These are phyloP conservation scores for Yarrowia sp. DNA, from an alignment of 805 yeast species.

Conservation along the genomic window DNA sequence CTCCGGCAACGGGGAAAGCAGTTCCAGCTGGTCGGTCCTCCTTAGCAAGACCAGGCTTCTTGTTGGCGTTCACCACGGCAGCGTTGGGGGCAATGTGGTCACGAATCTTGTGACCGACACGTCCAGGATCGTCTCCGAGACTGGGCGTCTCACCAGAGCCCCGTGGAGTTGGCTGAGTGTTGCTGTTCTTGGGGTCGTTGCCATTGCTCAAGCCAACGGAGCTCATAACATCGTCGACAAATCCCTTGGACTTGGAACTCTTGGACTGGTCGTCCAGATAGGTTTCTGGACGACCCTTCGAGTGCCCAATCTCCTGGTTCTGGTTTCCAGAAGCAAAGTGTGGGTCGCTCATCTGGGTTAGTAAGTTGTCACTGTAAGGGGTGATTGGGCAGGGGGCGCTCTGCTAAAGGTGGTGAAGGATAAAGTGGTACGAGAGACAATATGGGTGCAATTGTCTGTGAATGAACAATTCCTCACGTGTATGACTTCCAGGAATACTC, in stretches of 20 bases:
- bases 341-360: constrained; percentile 22
- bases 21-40: constrained; percentile 35
- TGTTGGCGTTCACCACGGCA: constrained; percentile 34
- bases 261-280: constrained; percentile 18
- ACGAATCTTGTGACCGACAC: constrained; percentile 20
- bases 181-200: neutral
- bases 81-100: constrained; percentile 28
- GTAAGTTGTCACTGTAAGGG: neutral
- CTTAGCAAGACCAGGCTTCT: constrained; percentile 33
- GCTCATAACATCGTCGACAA: neutral
- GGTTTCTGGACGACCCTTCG: constrained; percentile 21
- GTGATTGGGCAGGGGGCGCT: neutral
- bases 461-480: neutral
- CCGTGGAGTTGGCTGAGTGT: neutral
- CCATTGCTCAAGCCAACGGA: constrained; percentile 1
- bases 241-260: neutral
- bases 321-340: constrained; percentile 24
- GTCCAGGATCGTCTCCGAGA: constrained; percentile 20
- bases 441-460: neutral
- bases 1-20: constrained; percentile 34
- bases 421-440: neutral
- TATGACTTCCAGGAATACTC: neutral
- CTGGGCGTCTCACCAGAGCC: neutral
- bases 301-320: constrained; percentile 11
- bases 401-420: neutral